Conservation (phyloP, 2,329 filamentous ascomycete genomes). For the Knufia petricola region DNA sequence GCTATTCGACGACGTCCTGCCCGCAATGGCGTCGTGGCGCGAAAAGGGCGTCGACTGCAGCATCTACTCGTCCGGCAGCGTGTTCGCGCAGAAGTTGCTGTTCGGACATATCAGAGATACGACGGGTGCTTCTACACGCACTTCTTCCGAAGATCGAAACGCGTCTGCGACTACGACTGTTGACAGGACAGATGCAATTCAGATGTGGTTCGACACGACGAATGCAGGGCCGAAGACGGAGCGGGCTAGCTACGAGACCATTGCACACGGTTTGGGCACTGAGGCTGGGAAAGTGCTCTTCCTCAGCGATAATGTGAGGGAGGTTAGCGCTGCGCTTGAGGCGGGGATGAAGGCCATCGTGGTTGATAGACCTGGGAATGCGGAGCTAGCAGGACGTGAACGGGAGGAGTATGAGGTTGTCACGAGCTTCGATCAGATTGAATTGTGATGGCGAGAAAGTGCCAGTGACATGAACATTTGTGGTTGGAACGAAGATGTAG, state of each 20-base stretch:
- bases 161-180: conserved; percentile 4
- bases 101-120: conserved; percentile 17
- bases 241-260: conserved; percentile 14
- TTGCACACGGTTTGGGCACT: conserved; percentile 12
- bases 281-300: conserved; percentile 14
- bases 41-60: conserved; percentile 9
- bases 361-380: conserved; percentile 18
- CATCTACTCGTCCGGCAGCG: conserved; percentile 20
- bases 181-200: conserved; percentile 8
- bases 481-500: too few species aligned
- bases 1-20: conserved; percentile 14
- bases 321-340: conserved; percentile 14
- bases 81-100: conserved; percentile 19
- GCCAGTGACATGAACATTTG: neutral
- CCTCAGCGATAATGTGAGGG: conserved; percentile 19
- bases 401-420: conserved; percentile 12
- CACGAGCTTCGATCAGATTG: conserved; percentile 15
- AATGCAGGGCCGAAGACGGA: conserved; percentile 19
- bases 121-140: too few species aligned
- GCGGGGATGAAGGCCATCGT: conserved; percentile 15
- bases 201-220: conserved; percentile 17
- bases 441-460: conserved; percentile 2
- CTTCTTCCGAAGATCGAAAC: too few species aligned
- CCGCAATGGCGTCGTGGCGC: conserved; percentile 10
- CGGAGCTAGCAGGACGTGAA: conserved; percentile 11